Conservation (phyloP, 2,329 filamentous ascomycete genomes). For the Hypoxylon sp. region DNA sequence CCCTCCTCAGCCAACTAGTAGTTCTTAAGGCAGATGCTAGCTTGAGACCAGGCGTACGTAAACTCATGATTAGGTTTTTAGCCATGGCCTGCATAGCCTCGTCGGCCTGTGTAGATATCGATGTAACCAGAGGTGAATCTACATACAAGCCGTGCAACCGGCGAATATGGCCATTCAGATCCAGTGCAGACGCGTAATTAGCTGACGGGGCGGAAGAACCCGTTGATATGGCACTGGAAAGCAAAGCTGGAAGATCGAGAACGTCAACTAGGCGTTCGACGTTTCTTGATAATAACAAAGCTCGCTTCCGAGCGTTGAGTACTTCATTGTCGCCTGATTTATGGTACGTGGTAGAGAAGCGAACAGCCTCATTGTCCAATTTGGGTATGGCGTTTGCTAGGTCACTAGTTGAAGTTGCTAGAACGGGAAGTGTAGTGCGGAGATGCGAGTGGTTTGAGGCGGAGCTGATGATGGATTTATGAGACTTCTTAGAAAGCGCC, state of each 20-base stretch:
- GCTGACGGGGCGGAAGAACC: slow-evolving; percentile 62
- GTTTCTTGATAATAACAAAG: slow-evolving; percentile 83
- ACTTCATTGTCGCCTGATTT: slow-evolving; percentile 74
- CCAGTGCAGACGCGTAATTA: slow-evolving; percentile 88
- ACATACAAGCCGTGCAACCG: slow-evolving; percentile 85
- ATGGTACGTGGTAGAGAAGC: slow-evolving; percentile 85
- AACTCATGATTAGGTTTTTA: slow-evolving; percentile 78
- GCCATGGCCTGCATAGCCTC: slow-evolving; percentile 89
- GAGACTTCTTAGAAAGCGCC: slow-evolving; percentile 85
- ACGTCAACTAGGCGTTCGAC: slow-evolving; percentile 90
- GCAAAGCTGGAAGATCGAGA: slow-evolving; percentile 84
- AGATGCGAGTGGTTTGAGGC: slow-evolving; percentile 80
- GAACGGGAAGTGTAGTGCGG: slow-evolving; percentile 71
- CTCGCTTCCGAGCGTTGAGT: slow-evolving; percentile 77
- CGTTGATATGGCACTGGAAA: slow-evolving; percentile 78
- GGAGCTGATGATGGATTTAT: slow-evolving; percentile 84
- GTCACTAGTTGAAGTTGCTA: slow-evolving; percentile 71
- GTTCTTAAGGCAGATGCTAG: slow-evolving; percentile 90
- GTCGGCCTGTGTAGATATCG: slow-evolving; percentile 80
- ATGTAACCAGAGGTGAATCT: slow-evolving; percentile 75
- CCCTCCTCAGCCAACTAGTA: slow-evolving; percentile 87
- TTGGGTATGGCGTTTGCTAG: slow-evolving; percentile 77
- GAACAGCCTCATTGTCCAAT: slow-evolving; percentile 79
- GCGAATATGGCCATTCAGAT: slow-evolving; percentile 92
- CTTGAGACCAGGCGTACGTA: slow-evolving; percentile 82